These are phyloP conservation scores for Yarrowia deformans DNA, from an alignment of 805 yeast species.

Conservation along the genomic window DNA sequence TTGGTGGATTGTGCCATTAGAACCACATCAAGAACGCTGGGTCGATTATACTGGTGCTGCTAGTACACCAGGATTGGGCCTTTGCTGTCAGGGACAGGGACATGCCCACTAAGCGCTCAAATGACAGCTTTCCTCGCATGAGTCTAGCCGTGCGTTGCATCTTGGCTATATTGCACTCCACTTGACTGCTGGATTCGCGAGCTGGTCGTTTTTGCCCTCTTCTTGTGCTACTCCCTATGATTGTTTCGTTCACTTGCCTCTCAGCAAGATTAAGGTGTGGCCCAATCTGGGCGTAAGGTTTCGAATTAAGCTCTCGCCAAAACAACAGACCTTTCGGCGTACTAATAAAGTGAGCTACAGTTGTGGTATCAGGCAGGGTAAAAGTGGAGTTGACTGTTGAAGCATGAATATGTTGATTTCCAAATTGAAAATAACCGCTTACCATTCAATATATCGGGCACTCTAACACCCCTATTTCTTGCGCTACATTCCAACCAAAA, in stretches of 20 bases:
- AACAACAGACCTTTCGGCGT: neutral
- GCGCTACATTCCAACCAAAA: conserved; percentile 15
- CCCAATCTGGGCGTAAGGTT: neutral
- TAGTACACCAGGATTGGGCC: no score
- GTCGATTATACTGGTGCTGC: no score
- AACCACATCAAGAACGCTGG: no score
- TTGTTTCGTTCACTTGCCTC: conserved; percentile 7
- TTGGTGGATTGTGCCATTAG: no score
- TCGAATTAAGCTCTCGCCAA: neutral
- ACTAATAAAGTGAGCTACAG: neutral
- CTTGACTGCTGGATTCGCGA: no score
- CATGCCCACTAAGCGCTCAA: neutral
- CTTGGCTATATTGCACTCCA: no score
- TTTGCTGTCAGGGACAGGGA: no score
- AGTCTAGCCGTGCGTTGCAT: no score
- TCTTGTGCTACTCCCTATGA: neutral
- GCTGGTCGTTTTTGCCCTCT: neutral
- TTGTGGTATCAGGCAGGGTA: neutral
- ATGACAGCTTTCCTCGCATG: no score
- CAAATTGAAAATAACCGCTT: neutral
- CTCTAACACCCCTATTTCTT: neutral
- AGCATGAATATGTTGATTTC: neutral
- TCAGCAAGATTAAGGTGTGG: neutral
- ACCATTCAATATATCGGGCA: neutral
- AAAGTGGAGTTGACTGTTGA: neutral